Evolutionary conservation across 805 yeast genomes (phyloP).

Genomic region (Tetrapisispora pingtungensis): DNA sequence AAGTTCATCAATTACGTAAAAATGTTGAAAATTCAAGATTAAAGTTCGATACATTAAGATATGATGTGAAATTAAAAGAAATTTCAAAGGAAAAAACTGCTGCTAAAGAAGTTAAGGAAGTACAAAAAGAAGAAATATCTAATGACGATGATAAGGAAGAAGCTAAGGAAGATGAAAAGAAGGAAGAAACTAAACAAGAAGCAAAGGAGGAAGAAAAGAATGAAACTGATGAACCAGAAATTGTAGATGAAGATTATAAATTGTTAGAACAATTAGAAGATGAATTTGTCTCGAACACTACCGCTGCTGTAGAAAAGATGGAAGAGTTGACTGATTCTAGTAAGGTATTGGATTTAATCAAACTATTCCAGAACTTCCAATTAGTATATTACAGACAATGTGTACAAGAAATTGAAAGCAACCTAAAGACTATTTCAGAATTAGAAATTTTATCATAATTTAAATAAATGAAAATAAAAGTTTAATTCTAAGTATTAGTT

Average conservation of each 20-base stretch:
- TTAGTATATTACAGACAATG: constrained; percentile 51
- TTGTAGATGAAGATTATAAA: constrained; percentile 28
- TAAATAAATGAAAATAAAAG: not conserved
- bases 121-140: constrained; percentile 1
- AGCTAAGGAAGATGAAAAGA: constrained; percentile 5
- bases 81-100: constrained; percentile 27
- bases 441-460: constrained; percentile 9
- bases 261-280: constrained; percentile 57
- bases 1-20: constrained; percentile 51
- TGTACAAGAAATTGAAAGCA: constrained; percentile 36
- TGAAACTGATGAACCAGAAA: not conserved
- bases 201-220: not conserved
- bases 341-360: constrained; percentile 52
- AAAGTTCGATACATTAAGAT: constrained; percentile 59
- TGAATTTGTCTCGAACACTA: constrained; percentile 69
- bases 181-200: not conserved
- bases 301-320: constrained; percentile 71
- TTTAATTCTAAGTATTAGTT: not conserved
- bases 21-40: constrained; percentile 61
- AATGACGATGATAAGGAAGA: constrained; percentile 4
- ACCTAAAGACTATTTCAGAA: constrained; percentile 34
- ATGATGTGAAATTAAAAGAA: constrained; percentile 37
- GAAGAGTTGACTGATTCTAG: constrained; percentile 58
- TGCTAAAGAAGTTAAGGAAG: constrained; percentile 38
- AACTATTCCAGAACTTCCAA: constrained; percentile 61